Conservation (phyloP, 2,329 filamentous ascomycete genomes). For the Penicillium sp. region DNA sequence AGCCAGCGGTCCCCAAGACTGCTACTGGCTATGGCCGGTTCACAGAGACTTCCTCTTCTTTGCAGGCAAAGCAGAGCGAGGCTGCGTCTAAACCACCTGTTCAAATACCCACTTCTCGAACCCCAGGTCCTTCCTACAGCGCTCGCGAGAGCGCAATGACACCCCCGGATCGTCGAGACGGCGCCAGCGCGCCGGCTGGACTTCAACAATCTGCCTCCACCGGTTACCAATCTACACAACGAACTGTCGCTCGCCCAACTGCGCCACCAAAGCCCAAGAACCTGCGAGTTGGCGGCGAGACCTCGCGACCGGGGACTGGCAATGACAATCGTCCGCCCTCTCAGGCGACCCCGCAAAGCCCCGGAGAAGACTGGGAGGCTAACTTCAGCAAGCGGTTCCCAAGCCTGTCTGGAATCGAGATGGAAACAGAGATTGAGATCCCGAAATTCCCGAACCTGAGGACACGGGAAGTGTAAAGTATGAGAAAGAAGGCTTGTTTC, state of each 20-base stretch:
- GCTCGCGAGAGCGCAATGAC: slow-evolving; percentile 14
- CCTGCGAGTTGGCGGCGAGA: slow-evolving; percentile 50
- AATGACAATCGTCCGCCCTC: slow-evolving; percentile 31
- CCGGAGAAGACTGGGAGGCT: slow-evolving; percentile 62
- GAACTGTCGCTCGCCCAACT: slow-evolving; percentile 47
- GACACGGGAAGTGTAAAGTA: slow-evolving; percentile 44
- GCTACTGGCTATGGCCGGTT: slow-evolving; percentile 90
- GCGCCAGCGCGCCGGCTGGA: slow-evolving; percentile 20
- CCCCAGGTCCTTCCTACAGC: slow-evolving; percentile 22
- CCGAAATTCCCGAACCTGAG: slow-evolving; percentile 39
- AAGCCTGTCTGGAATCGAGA: slow-evolving; percentile 79
- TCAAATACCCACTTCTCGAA: slow-evolving; percentile 24
- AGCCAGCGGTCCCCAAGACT: slow-evolving; percentile 63
- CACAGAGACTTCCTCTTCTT: slow-evolving; percentile 57
- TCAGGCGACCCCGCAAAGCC: slow-evolving; percentile 26
- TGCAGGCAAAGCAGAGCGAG: slow-evolving; percentile 43
- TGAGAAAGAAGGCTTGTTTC: slow-evolving; percentile 11
- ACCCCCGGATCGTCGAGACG: slow-evolving; percentile 18
- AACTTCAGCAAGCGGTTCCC: slow-evolving; percentile 86
- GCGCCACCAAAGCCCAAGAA: slow-evolving; percentile 63
- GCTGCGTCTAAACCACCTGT: slow-evolving; percentile 12
- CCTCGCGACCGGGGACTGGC: slow-evolving; percentile 22
- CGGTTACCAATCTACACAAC: slow-evolving; percentile 26
- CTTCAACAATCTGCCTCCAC: slow-evolving; percentile 16
- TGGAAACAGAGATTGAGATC: slow-evolving; percentile 66